A percentile compares a stretch with the other conserved stretches of the same genome.
phyloP scores from a whole-genome alignment of 2,329 filamentous ascomycete species.

The Aspergillus sergii region DNA sequence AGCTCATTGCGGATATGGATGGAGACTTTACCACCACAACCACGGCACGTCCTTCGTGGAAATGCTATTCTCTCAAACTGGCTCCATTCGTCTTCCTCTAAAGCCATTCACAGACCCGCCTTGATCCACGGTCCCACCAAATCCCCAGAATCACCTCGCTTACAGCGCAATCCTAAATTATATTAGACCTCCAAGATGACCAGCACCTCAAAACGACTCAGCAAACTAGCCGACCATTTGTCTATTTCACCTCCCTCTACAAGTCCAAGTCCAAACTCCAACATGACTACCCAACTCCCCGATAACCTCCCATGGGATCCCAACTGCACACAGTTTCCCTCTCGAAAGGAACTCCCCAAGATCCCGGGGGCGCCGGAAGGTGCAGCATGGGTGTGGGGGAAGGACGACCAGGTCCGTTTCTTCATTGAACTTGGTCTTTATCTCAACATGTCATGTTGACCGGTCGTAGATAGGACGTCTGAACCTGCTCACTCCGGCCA shows the following conservation, averaged over 20 bases:
- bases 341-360: constrained; percentile 54
- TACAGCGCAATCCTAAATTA: neutral
- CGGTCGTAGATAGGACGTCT: constrained; percentile 44
- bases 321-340: constrained; percentile 55
- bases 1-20: neutral
- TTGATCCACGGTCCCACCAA: neutral
- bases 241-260: neutral
- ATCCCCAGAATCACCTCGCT: neutral
- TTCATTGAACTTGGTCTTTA: no score
- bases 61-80: neutral
- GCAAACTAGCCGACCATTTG: neutral
- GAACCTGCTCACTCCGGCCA: constrained; percentile 58
- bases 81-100: neutral
- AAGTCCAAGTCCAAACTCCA: neutral
- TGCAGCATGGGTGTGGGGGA: constrained; percentile 64
- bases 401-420: constrained; percentile 51
- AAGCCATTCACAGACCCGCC: neutral
- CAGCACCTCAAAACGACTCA: neutral
- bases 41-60: neutral
- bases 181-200: constrained; percentile 5
- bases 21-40: neutral
- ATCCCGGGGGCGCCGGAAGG: constrained; percentile 56
- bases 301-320: constrained; percentile 56
- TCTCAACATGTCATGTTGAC: neutral
- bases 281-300: constrained; percentile 26